Base-by-base conservation (phyloP, 768 basidiomycete species). In the Mrakia frigida region DNA sequence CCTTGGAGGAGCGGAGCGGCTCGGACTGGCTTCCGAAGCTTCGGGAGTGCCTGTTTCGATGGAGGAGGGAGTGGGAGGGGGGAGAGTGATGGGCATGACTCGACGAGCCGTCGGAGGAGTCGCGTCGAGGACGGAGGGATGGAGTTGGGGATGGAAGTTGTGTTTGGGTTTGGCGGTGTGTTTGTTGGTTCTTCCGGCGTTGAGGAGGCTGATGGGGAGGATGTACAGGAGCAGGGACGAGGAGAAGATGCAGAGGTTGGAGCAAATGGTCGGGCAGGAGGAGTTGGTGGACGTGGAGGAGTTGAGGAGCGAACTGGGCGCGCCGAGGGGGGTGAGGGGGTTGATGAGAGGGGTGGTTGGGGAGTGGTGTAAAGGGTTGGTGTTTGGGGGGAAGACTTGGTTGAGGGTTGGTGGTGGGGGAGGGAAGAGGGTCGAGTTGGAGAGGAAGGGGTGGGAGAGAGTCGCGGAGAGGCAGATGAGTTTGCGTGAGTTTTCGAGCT, bases 191-290 rank as follows among this genome's bases (percentile, higher is more conserved):
- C 14, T 56, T 33, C 50, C 53, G 6, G 35, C 53, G 52, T 11
- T 56, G 14, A n/a, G 52, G 14, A 31, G 70, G 70, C 21, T 72
- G 70, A 6, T 21, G 18, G 9, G 23, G 33, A 28, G 52, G 10
- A 35, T 72, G 31, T 37, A 52, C 23, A 28, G 70, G n/a, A 16
- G 23, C 0, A 52, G 53, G 33, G 37, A 31, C 46, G 53, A 39
- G 33, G 35, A 28, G 35, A 72, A 85, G 80, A 95, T 89, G 82
- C 94, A 94, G 0, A 92, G 90, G 81, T 95, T 96, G 18, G 89
- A 86, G 25, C 88, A 85, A 85, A 93, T 91, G 0, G 89, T 87
- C 14, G 79, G 71, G 0, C 95, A 86, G 9, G 92, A 88, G 80
- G 97, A 90, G n/a, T n/a, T n/a, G 81, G 96, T 86, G 16, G 33